These are phyloP conservation scores for Solanum appendiculatum DNA, from an alignment of 257 asterid species.

Conservation along the genomic window DNA sequence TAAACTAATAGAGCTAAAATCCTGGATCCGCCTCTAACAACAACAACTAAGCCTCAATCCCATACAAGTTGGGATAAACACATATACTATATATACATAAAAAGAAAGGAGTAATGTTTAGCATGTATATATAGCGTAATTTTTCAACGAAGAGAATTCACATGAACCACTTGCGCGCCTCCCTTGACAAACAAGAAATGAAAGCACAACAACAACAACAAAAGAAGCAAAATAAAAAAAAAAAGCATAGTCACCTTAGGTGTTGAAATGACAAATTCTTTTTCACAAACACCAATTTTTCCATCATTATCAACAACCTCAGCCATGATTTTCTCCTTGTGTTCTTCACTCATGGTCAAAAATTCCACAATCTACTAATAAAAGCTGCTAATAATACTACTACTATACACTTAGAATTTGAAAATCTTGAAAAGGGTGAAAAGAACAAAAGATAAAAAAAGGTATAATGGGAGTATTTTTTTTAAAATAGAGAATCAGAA, in stretches of 20 bases:
- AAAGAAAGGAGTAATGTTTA: not conserved
- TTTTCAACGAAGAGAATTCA: not conserved
- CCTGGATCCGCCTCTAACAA: not conserved
- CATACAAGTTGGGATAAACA: not conserved
- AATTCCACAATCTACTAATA: not conserved
- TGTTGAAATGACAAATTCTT: constrained; percentile 24
- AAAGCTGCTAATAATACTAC: not conserved
- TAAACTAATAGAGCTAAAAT: not conserved
- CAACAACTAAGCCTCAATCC: not conserved
- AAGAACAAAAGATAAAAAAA: not conserved
- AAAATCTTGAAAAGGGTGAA: not conserved
- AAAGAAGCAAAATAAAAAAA: not conserved
- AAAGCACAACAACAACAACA: not conserved
- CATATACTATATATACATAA: not conserved
- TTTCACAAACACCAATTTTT: not conserved
- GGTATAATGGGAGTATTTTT: not conserved
- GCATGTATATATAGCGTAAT: not conserved
- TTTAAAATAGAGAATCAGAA: not conserved
- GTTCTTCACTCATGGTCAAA: not conserved
- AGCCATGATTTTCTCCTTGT: not conserved
- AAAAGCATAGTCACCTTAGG: constrained; percentile 3
- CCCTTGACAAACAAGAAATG: not conserved
- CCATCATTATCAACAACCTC: not conserved
- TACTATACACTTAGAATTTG: not conserved
- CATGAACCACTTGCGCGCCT: not conserved